Percentiles rank a stretch among this genome's conserved stretches.
These are phyloP conservation scores for Eucalyptus curtisii DNA, from an alignment of 345 rosid genomes.

Conservation along the genomic window DNA sequence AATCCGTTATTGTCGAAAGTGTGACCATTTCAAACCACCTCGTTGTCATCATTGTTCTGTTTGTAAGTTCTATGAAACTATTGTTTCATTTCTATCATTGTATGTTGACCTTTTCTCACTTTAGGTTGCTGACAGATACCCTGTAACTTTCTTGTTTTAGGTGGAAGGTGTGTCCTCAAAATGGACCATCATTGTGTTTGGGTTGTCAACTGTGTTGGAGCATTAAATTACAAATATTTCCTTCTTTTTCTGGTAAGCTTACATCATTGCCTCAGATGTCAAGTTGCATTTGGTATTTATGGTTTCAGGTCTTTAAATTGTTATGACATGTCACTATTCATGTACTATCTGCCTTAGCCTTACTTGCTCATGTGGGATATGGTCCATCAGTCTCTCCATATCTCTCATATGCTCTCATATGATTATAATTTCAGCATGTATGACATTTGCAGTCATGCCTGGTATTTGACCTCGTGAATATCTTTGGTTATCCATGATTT, in stretches of 20 bases:
- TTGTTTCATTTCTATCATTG: neutral
- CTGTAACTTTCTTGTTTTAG: slow-evolving; percentile 27
- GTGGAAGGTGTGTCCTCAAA: slow-evolving; percentile 86
- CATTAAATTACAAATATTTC: slow-evolving; percentile 83
- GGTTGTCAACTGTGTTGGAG: slow-evolving; percentile 99
- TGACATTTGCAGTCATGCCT: neutral
- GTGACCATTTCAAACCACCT: slow-evolving; percentile 86
- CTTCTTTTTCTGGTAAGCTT: slow-evolving; percentile 88
- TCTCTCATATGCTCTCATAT: neutral
- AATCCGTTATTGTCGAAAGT: slow-evolving; percentile 76
- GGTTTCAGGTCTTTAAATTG: neutral
- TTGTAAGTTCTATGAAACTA: slow-evolving; percentile 32
- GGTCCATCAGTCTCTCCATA: neutral
- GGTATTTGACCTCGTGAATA: neutral
- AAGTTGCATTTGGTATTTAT: neutral
- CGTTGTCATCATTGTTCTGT: slow-evolving; percentile 97
- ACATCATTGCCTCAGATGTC: neutral
- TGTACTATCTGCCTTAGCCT: neutral
- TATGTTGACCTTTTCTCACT: neutral
- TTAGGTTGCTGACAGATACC: neutral
- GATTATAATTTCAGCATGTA: neutral
- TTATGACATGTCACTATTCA: neutral
- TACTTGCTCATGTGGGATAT: neutral
- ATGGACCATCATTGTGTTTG: slow-evolving; percentile 99
- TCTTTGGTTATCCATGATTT: neutral